Evolutionary conservation across 345 rosid genomes (phyloP), one percentile per base, ranked within the genome.

Genomic region (Moringa oleifera): DNA sequence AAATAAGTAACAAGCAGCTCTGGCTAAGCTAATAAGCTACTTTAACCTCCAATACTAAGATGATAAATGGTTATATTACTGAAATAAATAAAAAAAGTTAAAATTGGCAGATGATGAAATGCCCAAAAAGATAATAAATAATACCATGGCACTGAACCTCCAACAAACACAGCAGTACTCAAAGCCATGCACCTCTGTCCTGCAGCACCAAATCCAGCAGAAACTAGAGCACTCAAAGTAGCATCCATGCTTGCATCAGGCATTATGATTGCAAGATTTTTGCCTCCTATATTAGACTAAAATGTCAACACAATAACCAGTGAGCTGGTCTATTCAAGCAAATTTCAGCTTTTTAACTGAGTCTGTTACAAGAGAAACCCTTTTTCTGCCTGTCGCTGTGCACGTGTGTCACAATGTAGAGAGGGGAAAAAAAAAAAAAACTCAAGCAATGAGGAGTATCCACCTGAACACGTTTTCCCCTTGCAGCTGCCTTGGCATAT

Each of bases 191-290:
- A 76, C 66, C 77, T 80, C 47, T 85, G 90, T 70, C 87, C 90
- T 33, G 79, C 84, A 57, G 76, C 78, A 61, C 90, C 85, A 71
- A 85, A 82, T 21, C 84, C 90, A 58, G 80, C 75, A 53, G 84
- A 76, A 66, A 68, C 85, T 46, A 85, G 31, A 58, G 82, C 77
- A 72, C 75, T 73, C 69, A 85, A 45, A 67, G 90, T 82, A 70
- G 80, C 78, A 57, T 75, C 90, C 51, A 69, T 36, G 53, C 62
- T 79, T 63, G 87, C 87, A 75, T 82, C 90, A 69, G 87, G 79
- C 90, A 82, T 78, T 74, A 85, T 79, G 46, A 85, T 70, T 24
- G 84, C 85, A 57, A 74, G 72, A 71, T 77, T 80, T 63, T 77
- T 85, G 45, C 73, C 77, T 63, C 82, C 82, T 61, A 58, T 61